phyloP scores from a whole-genome alignment of 2,329 filamentous ascomycete genomes.

The Pestalotiopsis sp. region DNA sequence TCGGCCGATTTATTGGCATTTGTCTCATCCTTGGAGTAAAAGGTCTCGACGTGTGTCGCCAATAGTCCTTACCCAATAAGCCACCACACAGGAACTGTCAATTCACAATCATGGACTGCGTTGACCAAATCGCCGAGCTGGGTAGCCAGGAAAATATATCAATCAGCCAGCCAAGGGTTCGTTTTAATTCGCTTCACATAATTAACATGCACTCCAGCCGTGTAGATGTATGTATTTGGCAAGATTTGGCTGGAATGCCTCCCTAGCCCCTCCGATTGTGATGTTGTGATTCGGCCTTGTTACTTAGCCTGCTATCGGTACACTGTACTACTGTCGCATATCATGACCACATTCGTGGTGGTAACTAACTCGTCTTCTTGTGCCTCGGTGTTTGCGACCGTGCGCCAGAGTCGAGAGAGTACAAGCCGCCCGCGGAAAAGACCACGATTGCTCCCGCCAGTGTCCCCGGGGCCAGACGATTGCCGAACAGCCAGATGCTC shows the following conservation, averaged over 20 bases:
- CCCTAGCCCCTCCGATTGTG: background rate
- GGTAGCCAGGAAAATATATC: too few species aligned
- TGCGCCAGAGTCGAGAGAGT: slow-evolving; percentile 69
- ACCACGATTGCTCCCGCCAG: slow-evolving; percentile 80
- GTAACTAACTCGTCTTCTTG: slow-evolving; percentile 13
- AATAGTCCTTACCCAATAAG: too few species aligned
- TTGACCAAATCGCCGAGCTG: too few species aligned
- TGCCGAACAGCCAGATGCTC: slow-evolving; percentile 94
- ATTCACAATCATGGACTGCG: too few species aligned
- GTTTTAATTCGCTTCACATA: too few species aligned
- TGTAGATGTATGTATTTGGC: background rate
- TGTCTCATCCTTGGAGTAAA: too few species aligned
- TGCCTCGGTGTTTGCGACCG: slow-evolving; percentile 31
- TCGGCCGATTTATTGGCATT: too few species aligned
- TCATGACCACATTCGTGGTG: background rate
- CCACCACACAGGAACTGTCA: too few species aligned
- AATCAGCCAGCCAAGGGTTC: too few species aligned
- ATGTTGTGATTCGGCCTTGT: background rate
- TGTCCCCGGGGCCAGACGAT: slow-evolving; percentile 74
- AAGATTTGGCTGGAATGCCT: background rate
- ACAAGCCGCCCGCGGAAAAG: slow-evolving; percentile 87
- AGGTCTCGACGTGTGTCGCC: too few species aligned
- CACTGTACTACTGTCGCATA: background rate
- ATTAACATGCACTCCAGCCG: background rate
- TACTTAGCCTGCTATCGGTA: background rate